phyloP scores from a whole-genome alignment of 169 alveolate genomes.

The Amoebophrya sp. region DNA sequence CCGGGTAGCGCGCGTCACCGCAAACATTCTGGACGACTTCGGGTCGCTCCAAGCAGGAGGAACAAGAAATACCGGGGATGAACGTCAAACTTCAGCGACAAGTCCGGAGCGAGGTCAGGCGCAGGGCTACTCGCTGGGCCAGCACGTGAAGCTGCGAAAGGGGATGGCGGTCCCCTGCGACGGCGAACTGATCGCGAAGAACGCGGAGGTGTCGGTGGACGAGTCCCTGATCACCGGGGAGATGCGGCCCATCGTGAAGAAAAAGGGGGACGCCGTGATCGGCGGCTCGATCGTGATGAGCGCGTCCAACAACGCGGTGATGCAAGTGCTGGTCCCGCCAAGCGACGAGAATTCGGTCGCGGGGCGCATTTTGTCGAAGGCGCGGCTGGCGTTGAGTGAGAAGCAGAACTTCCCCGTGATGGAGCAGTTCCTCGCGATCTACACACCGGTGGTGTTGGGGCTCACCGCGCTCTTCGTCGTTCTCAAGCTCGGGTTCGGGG shows the following conservation, averaged over 20 bases:
- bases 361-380: background rate
- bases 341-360: background rate
- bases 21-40: background rate
- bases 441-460: background rate
- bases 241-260: background rate
- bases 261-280: background rate
- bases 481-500: too few relatives aligned
- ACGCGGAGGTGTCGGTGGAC: background rate
- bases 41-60: too few relatives aligned
- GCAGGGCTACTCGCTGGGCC: background rate
- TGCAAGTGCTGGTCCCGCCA: background rate
- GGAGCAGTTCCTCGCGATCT: background rate
- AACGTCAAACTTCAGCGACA: too few relatives aligned
- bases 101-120: too few relatives aligned
- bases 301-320: background rate
- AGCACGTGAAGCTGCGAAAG: background rate
- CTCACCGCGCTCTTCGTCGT: too few relatives aligned
- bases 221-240: background rate
- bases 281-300: background rate
- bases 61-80: too few relatives aligned
- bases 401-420: background rate
- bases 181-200: background rate
- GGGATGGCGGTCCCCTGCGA: conserved; percentile 2
- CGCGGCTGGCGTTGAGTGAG: background rate
- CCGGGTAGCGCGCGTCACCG: background rate